A percentile compares a stretch with the other conserved stretches of the same genome.
Evolutionary conservation across 139 green algal genomes (phyloP).

Genomic region (Volvox africanus): DNA sequence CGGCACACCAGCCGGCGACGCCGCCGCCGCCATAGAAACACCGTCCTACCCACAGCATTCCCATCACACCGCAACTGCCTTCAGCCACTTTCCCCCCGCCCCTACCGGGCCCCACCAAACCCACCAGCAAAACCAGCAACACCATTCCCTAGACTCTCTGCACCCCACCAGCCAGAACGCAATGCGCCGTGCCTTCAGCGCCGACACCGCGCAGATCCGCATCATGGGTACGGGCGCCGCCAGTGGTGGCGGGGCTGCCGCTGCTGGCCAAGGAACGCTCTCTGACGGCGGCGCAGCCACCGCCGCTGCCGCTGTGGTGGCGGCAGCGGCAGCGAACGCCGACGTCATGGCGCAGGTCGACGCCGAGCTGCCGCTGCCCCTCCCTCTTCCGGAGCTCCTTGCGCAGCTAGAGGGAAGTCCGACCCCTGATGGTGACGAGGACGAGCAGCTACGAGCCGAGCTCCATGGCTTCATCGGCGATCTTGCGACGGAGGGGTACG

Average conservation of each 20-base stretch:
- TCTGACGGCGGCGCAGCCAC: background rate
- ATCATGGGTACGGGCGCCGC: background rate
- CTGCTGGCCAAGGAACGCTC: background rate
- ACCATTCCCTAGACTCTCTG: background rate
- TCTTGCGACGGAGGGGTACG: background rate
- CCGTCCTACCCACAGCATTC: background rate
- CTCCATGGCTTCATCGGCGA: conserved; percentile 34
- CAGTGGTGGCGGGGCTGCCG: background rate
- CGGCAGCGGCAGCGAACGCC: background rate
- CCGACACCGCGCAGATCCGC: background rate
- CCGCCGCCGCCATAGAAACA: background rate
- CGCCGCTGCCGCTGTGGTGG: background rate
- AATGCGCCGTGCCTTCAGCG: conserved; percentile 4
- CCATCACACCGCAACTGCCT: background rate
- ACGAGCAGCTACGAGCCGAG: conserved; percentile 25
- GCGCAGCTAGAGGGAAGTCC: background rate
- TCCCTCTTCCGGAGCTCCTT: conserved; percentile 19
- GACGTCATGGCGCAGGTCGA: background rate
- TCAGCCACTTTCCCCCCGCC: background rate
- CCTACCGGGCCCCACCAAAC: background rate
- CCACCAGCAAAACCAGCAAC: background rate
- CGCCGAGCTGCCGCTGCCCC: background rate
- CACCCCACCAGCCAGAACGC: background rate
- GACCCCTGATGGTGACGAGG: background rate
- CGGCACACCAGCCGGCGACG: background rate